Percentiles rank a stretch among this genome's conserved stretches.
phyloP scores from a whole-genome alignment of 2,329 filamentous ascomycete species.

The Aspergillus sp. region DNA sequence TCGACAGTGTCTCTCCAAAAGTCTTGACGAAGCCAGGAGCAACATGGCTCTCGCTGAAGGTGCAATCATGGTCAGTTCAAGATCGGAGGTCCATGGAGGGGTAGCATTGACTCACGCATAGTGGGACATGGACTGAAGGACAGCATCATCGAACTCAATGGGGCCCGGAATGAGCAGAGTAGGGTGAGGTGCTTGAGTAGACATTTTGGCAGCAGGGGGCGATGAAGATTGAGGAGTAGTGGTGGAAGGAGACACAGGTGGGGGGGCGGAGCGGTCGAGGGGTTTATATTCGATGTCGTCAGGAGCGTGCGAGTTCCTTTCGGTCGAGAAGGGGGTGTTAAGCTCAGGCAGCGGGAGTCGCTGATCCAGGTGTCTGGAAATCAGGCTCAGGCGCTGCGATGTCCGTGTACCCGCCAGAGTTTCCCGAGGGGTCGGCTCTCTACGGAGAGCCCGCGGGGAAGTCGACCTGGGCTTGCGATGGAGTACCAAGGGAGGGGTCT shows the following conservation, averaged over 20 bases:
- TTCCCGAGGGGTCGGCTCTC: constrained; percentile 42
- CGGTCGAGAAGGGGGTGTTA: constrained; percentile 67
- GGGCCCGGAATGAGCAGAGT: constrained; percentile 94
- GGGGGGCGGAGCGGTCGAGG: constrained; percentile 36
- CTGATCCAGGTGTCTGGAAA: constrained; percentile 64
- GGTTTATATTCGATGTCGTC: constrained; percentile 61
- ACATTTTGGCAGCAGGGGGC: constrained; percentile 54
- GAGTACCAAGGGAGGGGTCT: constrained; percentile 9
- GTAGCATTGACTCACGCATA: constrained; percentile 58
- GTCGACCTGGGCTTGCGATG: constrained; percentile 18
- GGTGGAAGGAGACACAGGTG: constrained; percentile 13
- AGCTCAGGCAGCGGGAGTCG: constrained; percentile 59
- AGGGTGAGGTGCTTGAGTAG: constrained; percentile 62
- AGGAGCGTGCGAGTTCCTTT: constrained; percentile 55
- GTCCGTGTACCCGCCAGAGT: constrained; percentile 55
- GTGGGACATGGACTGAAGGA: constrained; percentile 92
- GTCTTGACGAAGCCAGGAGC: constrained; percentile 83
- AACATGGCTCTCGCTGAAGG: constrained; percentile 84
- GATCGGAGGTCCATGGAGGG: neutral
- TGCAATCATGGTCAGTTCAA: neutral
- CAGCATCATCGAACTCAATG: constrained; percentile 97
- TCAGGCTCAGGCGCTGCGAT: constrained; percentile 60
- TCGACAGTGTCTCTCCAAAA: constrained; percentile 86
- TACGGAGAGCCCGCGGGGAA: constrained; percentile 38
- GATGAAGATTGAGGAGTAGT: constrained; percentile 18